Evolutionary conservation across 1,284 basidiomycete species (phyloP).

Genomic region (Phaffia rhodozyma): DNA sequence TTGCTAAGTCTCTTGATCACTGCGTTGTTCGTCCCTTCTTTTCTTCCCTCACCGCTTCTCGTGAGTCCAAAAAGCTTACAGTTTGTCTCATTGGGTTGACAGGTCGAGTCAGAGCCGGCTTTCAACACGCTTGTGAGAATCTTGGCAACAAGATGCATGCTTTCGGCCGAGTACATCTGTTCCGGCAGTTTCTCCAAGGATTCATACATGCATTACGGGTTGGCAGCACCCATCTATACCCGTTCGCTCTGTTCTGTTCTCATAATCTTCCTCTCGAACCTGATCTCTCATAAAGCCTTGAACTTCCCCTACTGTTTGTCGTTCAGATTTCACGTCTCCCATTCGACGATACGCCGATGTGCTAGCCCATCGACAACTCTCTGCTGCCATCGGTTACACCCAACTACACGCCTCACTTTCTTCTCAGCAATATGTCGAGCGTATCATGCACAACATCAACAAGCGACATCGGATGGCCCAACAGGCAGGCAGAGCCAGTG

Average conservation of each 20-base stretch:
- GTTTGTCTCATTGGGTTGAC: conserved; percentile 9
- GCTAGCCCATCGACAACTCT: conserved; percentile 83
- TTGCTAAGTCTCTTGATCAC: conserved; percentile 79
- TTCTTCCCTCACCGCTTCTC: not conserved
- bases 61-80: not conserved
- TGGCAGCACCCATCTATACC: conserved; percentile 93
- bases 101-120: conserved; percentile 68
- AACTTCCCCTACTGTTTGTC: not conserved
- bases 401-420: conserved; percentile 78
- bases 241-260: conserved; percentile 33
- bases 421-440: conserved; percentile 79
- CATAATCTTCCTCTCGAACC: not conserved
- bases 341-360: conserved; percentile 94
- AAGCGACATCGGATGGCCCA: conserved; percentile 90
- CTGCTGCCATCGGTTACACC: conserved; percentile 75
- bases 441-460: conserved; percentile 76
- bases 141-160: conserved; percentile 98
- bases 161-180: conserved; percentile 96
- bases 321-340: conserved; percentile 41
- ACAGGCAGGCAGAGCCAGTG: conserved; percentile 87
- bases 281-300: not conserved
- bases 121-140: conserved; percentile 98
- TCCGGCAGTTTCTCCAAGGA: conserved; percentile 85
- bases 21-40: conserved; percentile 54
- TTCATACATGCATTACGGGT: conserved; percentile 91